Base-by-base conservation (phyloP, 345 rosid genomes). In the Citrus mangshanensis region DNA sequence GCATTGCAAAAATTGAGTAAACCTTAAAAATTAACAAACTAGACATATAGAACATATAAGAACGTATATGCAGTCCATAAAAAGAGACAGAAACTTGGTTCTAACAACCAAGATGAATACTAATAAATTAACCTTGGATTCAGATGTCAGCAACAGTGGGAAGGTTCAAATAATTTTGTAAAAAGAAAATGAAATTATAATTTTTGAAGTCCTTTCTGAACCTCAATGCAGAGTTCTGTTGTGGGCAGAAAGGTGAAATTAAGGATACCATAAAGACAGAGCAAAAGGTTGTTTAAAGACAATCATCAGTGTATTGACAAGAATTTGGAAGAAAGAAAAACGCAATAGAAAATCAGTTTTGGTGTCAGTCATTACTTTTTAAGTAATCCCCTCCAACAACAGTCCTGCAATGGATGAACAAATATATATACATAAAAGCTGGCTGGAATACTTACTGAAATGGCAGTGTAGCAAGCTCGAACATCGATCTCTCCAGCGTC, bases 401-500 rank as follows among this genome's bases (percentile, higher is more conserved):
- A 12, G 55, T 42, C 32, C 37, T 76, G 16, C 42, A 65, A 42
- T 8, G 49, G 46, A 64, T 13, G 55, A 49, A 63, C 28, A 30
- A 54, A 3, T 14, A 16, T 32, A 16, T 10, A 46, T 1, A 72
- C 4, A 30, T 18, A 64, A 51, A 65, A 32, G 68, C 9, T 30
- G 58, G 30, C 35, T 40, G 56, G 67, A 49, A 71, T 69, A 79
- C 94, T 79, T 86, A 96, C 98, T 62, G 98, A 91, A 80, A 94
- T 86, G n/a, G 98, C 99, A 65, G 95, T 91, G 79, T 94, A 96
- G 85, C 98, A 96, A 34, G 99, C 97, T 65, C 99, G 95, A 61
- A 91, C 95, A 84, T 95, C 99, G 61, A 91, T 92, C 88, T 95
- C 99, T 81, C 99, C 99, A 74, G 74, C 91, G 74, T 91, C 94